phyloP scores from a whole-genome alignment of 2,329 filamentous ascomycete species.

The Byssoonygena ceratinophila region DNA sequence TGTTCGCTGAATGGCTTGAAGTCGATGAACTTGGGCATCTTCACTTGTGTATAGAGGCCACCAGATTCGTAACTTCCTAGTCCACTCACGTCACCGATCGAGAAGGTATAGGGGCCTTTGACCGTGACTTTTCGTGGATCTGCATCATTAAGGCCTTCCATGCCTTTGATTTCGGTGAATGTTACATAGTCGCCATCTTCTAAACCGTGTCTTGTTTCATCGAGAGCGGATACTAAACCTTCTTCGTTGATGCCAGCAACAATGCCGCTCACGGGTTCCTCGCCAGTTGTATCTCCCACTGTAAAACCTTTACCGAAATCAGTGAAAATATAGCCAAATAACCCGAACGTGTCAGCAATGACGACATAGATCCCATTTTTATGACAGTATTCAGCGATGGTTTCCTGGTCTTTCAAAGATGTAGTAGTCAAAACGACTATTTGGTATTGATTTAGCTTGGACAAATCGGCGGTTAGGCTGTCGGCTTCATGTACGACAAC shows the following conservation, averaged over 20 bases:
- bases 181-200: conserved; percentile 96
- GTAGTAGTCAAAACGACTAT: conserved; percentile 83
- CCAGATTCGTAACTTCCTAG: conserved; percentile 80
- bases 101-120: conserved; percentile 94
- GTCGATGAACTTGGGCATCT: conserved; percentile 90
- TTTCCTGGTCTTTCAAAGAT: conserved; percentile 66
- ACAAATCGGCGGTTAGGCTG: conserved; percentile 64
- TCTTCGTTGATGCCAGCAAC: conserved; percentile 82
- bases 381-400: conserved; percentile 87
- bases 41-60: conserved; percentile 88
- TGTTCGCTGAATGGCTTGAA: conserved; percentile 74
- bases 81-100: conserved; percentile 82
- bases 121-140: conserved; percentile 85
- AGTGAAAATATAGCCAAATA: conserved; percentile 93
- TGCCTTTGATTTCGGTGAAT: conserved; percentile 83
- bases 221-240: conserved; percentile 80
- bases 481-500: conserved; percentile 58
- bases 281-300: conserved; percentile 78
- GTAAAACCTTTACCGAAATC: conserved; percentile 95
- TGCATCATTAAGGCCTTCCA: conserved; percentile 74
- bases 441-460: conserved; percentile 81
- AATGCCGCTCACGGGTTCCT: conserved; percentile 77
- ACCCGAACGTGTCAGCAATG: conserved; percentile 76
- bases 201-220: conserved; percentile 88
- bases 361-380: conserved; percentile 85